Evolutionary conservation across 331 rosid species (phyloP), one percentile per base, ranked within the genome.

Genomic region (Saraca asoca): DNA sequence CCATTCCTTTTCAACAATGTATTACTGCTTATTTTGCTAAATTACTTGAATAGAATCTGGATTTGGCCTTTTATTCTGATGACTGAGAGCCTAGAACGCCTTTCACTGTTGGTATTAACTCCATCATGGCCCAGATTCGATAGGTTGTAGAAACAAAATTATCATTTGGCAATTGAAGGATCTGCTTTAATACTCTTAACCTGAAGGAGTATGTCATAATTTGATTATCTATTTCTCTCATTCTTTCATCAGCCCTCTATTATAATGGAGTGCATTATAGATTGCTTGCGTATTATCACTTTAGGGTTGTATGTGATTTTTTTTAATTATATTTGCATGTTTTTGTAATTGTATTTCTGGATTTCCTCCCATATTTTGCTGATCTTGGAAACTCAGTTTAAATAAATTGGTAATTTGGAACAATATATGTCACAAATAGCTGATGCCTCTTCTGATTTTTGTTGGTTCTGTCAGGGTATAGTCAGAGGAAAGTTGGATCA

Each of bases 401-500:
- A 48, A 44, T 67, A 34, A 72, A 58, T 60, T 20, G 41, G 10
- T 16, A 65, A 62, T 20, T 77, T 37, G n/a, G 64, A 64, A 45
- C 44, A 46, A 20, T 33, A 41, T 45, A 53, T 55, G 31, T 69
- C 13, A 50, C 24, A 43, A 64, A 60, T 53, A 45, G 33, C 53
- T 62, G 51, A 59, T 56, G 57, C 42, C 41, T 68, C 55, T 31
- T 75, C 42, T n/a, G n/a, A 44, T 44, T 33, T 70, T 48, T 71
- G 15, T 45, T 76, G 50, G 58, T 64, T 52, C 63, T 37, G 59
- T 72, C 73, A 88, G 97, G 98, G 98, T 45, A 88, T 94, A 55
- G 84, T 94, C n/a, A 84, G 91, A 81, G 98, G 98, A 77, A 94
- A 90, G 82, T 75, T 94, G 73, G 96, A 94, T 78, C 96, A 94